Evolutionary conservation across 192 early-diverging fungal genomes (phyloP), one percentile per base, ranked within the genome.

Genomic region (Anaeromyces robustus): DNA sequence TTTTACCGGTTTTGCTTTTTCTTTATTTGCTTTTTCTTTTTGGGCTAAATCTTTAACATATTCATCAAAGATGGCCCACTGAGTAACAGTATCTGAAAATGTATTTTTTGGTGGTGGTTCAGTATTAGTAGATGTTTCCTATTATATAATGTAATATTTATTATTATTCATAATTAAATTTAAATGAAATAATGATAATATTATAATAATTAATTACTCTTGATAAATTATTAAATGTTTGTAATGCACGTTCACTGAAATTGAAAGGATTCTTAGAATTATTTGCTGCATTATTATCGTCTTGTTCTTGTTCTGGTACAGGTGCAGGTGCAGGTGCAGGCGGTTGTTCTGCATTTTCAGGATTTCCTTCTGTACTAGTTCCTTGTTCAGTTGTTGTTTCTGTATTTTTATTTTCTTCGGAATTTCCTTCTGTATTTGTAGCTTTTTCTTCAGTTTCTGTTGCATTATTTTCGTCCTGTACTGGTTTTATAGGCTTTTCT

Each of bases 21-120:
- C 89, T 81, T 91, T 91, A 37, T 86, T 86, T 7, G 81, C 79
- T 80, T 86, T 87, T 83, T 91, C 90, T 78, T 91, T 91, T n/a
- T 84, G 84, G 30, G 82, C 85, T 39, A 87, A 80, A 79, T 91
- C 90, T 80, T 91, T 89, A 82, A 89, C 83, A 80, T 91, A 91
- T 13, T 87, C 89, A 82, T 91, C 90, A 82, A 81, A 91, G 52
- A 91, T 91, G 17, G 89, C 83, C 88, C 88, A 91, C 83, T 91
- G 90, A 81, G 86, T 91, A 77, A 91, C 90, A 0, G 88, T 89
- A 37, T 85, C 78, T 79, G 83, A 84, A 80, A 89, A 88, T 29
- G 86, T 85, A 17, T 87, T 82, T 77, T 86, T 84, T 37, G 90
- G 90, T 18, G 90, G 90, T 5, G 90, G 90, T 77, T 91, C 90